phyloP scores from a whole-genome alignment of 768 basidiomycete species.

The Russula emetica region DNA sequence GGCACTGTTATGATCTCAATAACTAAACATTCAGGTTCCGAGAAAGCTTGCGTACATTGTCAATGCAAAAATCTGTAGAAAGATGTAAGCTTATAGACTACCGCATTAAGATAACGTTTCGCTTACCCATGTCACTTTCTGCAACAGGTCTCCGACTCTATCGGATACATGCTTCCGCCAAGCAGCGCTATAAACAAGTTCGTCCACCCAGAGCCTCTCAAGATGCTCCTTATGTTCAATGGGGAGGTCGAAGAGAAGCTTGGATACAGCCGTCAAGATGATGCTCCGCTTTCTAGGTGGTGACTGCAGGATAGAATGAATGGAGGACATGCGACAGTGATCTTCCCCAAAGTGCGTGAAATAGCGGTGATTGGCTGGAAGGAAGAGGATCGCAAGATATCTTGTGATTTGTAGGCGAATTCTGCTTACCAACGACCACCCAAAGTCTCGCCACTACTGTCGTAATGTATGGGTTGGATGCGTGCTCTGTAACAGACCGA shows the following conservation, averaged over 20 bases:
- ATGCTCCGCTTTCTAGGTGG: background rate
- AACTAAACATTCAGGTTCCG: too few relatives aligned
- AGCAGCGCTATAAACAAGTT: background rate
- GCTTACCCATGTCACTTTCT: slow-evolving; percentile 3
- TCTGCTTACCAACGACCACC: slow-evolving; percentile 10
- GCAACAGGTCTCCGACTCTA: slow-evolving; percentile 3
- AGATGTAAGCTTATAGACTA: background rate
- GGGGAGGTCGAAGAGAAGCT: slow-evolving; percentile 13
- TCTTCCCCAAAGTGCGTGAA: slow-evolving; percentile 12
- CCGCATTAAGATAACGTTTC: background rate
- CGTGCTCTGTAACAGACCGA: background rate
- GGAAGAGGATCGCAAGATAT: background rate
- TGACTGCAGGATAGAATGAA: background rate
- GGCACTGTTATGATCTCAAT: background rate
- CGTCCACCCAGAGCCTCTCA: slow-evolving; percentile 8
- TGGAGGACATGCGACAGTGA: slow-evolving; percentile 5
- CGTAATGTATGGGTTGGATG: background rate
- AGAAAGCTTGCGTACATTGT: background rate
- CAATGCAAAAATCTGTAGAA: slow-evolving; percentile 4
- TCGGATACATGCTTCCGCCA: slow-evolving; percentile 17
- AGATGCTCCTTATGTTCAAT: background rate
- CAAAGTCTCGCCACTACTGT: slow-evolving; percentile 8
- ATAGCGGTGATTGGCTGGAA: slow-evolving; percentile 17
- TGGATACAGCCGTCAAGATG: slow-evolving; percentile 2
- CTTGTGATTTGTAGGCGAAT: background rate